Evolutionary conservation across 495 filamentous ascomycete species (phyloP).

Genomic region (Talaromyces ruber): DNA sequence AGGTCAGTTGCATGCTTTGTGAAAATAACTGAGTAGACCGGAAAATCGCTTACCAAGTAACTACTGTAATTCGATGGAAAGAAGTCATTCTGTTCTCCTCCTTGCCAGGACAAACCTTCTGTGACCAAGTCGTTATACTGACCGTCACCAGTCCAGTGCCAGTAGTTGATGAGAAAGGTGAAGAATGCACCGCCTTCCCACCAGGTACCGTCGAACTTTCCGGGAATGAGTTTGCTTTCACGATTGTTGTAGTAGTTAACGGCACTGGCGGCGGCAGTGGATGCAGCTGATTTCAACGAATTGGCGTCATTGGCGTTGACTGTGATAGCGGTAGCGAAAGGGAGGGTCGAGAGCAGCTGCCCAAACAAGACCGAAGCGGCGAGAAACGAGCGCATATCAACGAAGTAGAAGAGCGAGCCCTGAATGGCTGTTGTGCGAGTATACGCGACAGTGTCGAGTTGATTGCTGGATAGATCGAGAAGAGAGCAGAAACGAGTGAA

Average conservation of each 20-base stretch:
- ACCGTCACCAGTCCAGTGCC: constrained; percentile 63
- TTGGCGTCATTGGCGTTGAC: constrained; percentile 27
- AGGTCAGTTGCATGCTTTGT: background rate
- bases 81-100: constrained; percentile 57
- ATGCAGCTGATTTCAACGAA: constrained; percentile 53
- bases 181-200: constrained; percentile 73
- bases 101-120: constrained; percentile 60
- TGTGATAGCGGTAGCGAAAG: constrained; percentile 18
- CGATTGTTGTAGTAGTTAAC: constrained; percentile 59
- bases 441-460: background rate
- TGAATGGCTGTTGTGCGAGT: background rate
- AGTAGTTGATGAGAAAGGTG: constrained; percentile 69
- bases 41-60: constrained; percentile 17
- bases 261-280: constrained; percentile 53
- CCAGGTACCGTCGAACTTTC: constrained; percentile 60
- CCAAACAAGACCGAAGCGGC: constrained; percentile 14
- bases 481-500: background rate
- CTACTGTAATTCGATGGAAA: constrained; percentile 46
- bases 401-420: background rate
- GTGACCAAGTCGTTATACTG: constrained; percentile 57
- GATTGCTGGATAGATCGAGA: background rate
- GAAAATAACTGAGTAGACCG: background rate
- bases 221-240: constrained; percentile 50
- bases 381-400: background rate
- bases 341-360: constrained; percentile 16